These are phyloP conservation scores for Zygosaccharomyces sapae DNA, from an alignment of 1,139 yeast genomes.

Conservation along the genomic window DNA sequence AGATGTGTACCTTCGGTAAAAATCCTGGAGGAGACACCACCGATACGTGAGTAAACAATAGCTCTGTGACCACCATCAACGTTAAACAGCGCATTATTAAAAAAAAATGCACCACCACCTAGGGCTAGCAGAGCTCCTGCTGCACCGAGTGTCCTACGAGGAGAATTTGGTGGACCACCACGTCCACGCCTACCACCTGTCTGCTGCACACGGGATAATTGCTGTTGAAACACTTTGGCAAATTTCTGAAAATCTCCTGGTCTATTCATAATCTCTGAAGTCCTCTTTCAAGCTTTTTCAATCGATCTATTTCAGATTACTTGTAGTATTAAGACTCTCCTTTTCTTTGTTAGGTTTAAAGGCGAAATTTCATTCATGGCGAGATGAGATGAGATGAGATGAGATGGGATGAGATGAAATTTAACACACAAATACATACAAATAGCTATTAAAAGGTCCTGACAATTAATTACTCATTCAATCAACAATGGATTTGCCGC, in stretches of 20 bases:
- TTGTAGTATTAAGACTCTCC: not conserved
- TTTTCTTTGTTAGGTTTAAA: not conserved
- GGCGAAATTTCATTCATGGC: slow-evolving; percentile 2
- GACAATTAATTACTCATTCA: not conserved
- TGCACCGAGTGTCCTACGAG: slow-evolving; percentile 67
- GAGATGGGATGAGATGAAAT: not conserved
- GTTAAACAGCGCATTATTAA: slow-evolving; percentile 78
- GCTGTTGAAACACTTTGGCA: slow-evolving; percentile 34
- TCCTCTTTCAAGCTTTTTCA: not conserved
- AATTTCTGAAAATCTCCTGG: slow-evolving; percentile 35
- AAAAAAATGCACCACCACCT: slow-evolving; percentile 65
- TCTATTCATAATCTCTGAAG: slow-evolving; percentile 22
- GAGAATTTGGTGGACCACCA: slow-evolving; percentile 43
- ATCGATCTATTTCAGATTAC: not conserved
- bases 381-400: not conserved
- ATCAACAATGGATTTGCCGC: slow-evolving; percentile 20
- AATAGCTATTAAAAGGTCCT: not conserved
- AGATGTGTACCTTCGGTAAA: slow-evolving; percentile 95
- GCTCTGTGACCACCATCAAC: slow-evolving; percentile 99
- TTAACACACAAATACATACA: not conserved
- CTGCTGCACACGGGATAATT: slow-evolving; percentile 30
- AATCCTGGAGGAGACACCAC: slow-evolving; percentile 82
- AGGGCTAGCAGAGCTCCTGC: slow-evolving; percentile 69
- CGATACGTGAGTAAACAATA: slow-evolving; percentile 80
- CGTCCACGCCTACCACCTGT: slow-evolving; percentile 13